A percentile compares a stretch with the other conserved stretches of the same genome.
Evolutionary conservation across 1,284 basidiomycete species (phyloP).

Genomic region (Tremellales sp.): DNA sequence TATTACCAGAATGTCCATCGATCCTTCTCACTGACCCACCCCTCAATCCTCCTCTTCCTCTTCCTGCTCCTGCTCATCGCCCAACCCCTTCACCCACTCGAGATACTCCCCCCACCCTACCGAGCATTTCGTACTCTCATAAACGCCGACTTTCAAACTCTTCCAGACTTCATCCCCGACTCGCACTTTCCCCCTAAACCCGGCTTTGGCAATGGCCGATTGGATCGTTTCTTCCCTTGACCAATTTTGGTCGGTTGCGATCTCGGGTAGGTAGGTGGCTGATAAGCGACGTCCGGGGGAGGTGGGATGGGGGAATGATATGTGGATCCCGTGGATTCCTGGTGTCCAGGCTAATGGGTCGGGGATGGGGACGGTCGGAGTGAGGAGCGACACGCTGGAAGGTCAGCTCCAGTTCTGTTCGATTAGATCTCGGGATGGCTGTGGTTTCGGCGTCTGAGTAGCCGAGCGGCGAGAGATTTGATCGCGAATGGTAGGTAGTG

Average conservation of each 20-base stretch:
- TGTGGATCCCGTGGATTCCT: constrained; percentile 87
- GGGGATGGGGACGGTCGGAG: constrained; percentile 79
- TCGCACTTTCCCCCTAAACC: constrained; percentile 70
- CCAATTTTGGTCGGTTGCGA: constrained; percentile 91
- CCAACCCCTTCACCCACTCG: too few relatives aligned
- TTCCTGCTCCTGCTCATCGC: too few relatives aligned
- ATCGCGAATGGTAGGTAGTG: background rate
- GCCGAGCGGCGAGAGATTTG: too few relatives aligned
- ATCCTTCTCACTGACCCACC: too few relatives aligned
- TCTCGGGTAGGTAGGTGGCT: constrained; percentile 93
- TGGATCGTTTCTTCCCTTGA: constrained; percentile 81
- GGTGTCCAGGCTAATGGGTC: constrained; percentile 89
- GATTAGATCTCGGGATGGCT: background rate
- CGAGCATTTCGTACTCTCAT: constrained; percentile 72
- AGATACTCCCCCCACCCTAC: constrained; percentile 73
- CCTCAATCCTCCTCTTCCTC: too few relatives aligned
- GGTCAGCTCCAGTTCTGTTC: background rate
- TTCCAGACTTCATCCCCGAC: constrained; percentile 66
- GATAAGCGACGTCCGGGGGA: constrained; percentile 59
- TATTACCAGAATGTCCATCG: too few relatives aligned
- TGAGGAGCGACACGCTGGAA: constrained; percentile 81
- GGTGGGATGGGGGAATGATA: constrained; percentile 76
- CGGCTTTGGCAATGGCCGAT: constrained; percentile 87
- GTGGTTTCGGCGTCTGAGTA: background rate
- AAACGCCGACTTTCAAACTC: constrained; percentile 72